Conservation (phyloP, 495 filamentous ascomycete genomes). For the Talaromyces thailandensis region DNA sequence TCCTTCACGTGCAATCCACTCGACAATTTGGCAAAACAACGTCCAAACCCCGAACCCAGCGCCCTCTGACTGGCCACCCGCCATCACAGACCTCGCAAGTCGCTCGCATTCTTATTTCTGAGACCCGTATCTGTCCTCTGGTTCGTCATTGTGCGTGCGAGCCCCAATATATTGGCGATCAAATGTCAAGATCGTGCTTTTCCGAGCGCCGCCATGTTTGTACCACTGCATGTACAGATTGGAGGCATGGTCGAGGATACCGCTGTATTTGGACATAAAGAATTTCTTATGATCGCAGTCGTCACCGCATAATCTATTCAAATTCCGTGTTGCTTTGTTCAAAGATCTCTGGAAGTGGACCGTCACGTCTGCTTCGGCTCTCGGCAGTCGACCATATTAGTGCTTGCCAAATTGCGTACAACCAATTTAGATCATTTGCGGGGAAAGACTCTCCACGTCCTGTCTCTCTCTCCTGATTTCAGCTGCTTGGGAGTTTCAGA, state of each 20-base stretch:
- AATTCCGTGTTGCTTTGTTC: neutral
- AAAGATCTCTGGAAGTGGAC: neutral
- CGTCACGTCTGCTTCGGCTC: neutral
- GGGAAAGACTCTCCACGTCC: neutral
- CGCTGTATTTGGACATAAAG: neutral
- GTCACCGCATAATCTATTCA: neutral
- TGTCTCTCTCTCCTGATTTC: neutral
- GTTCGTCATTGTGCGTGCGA: neutral
- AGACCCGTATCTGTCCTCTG: neutral
- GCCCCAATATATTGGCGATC: neutral
- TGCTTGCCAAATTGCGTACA: neutral
- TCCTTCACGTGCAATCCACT: neutral
- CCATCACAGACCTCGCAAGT: neutral
- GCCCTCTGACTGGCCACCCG: neutral
- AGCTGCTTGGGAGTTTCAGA: neutral
- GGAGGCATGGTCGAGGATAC: neutral
- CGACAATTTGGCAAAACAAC: neutral
- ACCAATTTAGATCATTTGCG: conserved; percentile 2
- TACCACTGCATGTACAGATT: neutral
- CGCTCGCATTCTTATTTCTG: neutral
- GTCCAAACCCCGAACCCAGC: neutral
- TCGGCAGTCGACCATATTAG: neutral
- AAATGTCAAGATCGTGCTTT: neutral
- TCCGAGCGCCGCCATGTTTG: neutral
- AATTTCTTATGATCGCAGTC: neutral